Evolutionary conservation across 176 grass and related monocot genomes (phyloP).

Genomic region (Microstegium vimineum): DNA sequence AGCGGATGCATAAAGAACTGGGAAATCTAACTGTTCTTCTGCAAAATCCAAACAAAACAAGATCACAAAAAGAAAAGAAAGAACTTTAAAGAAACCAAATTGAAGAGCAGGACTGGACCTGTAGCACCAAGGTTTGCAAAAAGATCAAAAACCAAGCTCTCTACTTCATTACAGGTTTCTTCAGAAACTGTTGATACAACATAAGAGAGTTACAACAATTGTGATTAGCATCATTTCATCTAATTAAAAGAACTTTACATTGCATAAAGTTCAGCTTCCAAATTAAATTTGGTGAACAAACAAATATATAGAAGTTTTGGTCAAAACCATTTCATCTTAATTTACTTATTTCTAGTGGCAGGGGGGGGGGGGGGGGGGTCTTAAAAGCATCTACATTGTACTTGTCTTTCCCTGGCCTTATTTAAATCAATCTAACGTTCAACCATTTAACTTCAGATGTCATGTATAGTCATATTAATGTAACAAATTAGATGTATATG

Average conservation of each 20-base stretch:
- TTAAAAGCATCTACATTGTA: background rate
- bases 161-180: conserved; percentile 98
- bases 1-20: conserved; percentile 97
- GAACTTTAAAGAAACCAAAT: conserved; percentile 27
- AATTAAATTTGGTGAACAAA: background rate
- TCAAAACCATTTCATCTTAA: conserved; percentile 3
- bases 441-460: conserved; percentile 1
- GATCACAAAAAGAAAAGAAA: conserved; percentile 20
- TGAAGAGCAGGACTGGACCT: conserved; percentile 46
- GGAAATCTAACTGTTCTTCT: conserved; percentile 99
- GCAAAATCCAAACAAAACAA: conserved; percentile 42
- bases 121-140: conserved; percentile 99
- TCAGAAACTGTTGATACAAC: conserved; percentile 67
- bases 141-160: conserved; percentile 99
- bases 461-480: background rate
- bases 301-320: background rate
- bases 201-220: conserved; percentile 20
- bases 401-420: background rate
- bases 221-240: background rate
- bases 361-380: background rate
- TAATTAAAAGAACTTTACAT: background rate
- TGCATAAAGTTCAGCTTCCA: background rate
- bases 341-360: background rate
- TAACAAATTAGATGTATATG: background rate
- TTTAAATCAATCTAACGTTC: background rate